Evolutionary conservation across 305 asterid genomes (phyloP).

Genomic region (Fraxinus sp.): DNA sequence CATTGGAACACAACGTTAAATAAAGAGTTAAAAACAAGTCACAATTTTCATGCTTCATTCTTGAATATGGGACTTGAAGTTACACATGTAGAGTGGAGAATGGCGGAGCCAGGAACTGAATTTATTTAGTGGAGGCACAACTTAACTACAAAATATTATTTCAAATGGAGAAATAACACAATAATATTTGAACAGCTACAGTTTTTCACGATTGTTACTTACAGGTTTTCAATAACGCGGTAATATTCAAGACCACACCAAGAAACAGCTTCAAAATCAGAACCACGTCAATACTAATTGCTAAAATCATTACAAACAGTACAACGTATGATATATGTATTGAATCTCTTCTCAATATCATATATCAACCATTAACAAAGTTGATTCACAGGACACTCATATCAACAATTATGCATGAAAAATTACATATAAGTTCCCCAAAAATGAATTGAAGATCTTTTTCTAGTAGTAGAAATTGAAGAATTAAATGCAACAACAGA

Average conservation of each 20-base stretch:
- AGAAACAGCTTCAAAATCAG: background rate
- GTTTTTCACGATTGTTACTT: background rate
- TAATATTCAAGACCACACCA: background rate
- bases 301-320: background rate
- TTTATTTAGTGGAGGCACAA: background rate
- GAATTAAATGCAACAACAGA: background rate
- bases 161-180: background rate
- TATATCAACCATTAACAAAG: background rate
- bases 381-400: background rate
- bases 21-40: background rate
- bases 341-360: background rate
- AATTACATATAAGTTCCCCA: background rate
- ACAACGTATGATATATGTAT: background rate
- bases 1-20: background rate
- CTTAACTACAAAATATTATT: background rate
- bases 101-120: background rate
- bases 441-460: no score
- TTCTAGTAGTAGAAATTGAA: background rate
- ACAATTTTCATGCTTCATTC: background rate
- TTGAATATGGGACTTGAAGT: background rate
- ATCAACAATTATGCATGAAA: background rate
- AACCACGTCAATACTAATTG: background rate
- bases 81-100: background rate
- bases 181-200: background rate
- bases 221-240: background rate